Base-by-base conservation (phyloP, 2,329 filamentous ascomycete genomes). In the Aspergillus tamarii region DNA sequence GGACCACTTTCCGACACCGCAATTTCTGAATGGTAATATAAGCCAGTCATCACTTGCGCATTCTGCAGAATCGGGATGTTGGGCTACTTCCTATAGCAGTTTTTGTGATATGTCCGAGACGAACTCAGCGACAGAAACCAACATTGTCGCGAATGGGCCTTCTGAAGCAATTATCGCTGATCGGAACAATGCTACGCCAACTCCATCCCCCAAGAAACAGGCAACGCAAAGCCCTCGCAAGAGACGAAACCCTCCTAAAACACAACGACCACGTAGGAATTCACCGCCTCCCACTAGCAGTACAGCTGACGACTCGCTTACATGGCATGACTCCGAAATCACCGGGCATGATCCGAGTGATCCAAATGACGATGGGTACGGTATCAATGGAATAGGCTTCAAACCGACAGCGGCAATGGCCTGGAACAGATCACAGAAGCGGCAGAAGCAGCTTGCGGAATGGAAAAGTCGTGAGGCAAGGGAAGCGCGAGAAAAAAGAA, bases 351-450 rank as follows among this genome's bases (percentile, higher is more conserved):
- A 85, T 58, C 81, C 82, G 3, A 81, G 77, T 5, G 84, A 87
- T 60, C 84, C 84, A 8, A 84, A 83, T 45, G 87, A 89, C 70
- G 87, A 89, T 72, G 87, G 87, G 3, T 85, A 86, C 60, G 87
- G 87, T 6, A 84, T 89, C 66, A 89, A 89, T 69, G 87, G 87
- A 1, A 82, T 89, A 61, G 87, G 87, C 0, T 89, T 89, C 74
- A 83, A 82, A 63, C 87, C 87, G 4, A 89, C 87, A 2, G 82
- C 87, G 19, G 84, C 85, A 46, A 83, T 87, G 34, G 86, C 85
- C 1, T 84, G 85, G 76, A 83, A 83, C 19, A 77, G 87, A 55
- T 81, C 82, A 48, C 84, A 87, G 72, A 84, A 81, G 70, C 80
- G 87, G 62, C 82, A 84, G 72, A 84, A 84, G 73, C 87, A 89